Conservation (phyloP, 208 protist species). For the Wallacemonas sp. region DNA sequence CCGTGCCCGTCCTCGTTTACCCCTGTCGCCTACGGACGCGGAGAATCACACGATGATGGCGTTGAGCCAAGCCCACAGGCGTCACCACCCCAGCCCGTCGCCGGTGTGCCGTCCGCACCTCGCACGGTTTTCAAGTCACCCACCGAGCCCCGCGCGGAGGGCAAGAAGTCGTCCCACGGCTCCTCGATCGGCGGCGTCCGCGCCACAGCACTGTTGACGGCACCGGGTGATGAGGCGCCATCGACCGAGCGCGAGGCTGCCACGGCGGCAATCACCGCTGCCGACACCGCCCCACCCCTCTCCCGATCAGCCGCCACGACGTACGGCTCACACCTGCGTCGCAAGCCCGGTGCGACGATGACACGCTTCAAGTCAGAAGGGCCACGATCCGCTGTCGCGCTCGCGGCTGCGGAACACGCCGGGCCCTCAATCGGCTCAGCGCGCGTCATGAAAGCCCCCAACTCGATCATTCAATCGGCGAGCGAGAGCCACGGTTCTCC, state of each 20-base stretch:
- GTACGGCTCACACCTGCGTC: not conserved
- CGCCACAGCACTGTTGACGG: too few relatives aligned
- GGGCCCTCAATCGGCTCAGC: not conserved
- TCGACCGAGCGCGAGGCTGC: not conserved
- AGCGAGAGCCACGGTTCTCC: constrained; percentile 3
- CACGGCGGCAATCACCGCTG: not conserved
- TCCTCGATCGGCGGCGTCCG: too few relatives aligned
- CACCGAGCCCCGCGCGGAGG: too few relatives aligned
- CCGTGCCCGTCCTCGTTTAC: too few relatives aligned
- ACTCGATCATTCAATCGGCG: constrained; percentile 10
- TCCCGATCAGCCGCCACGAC: not conserved
- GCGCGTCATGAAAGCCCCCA: constrained; percentile 1
- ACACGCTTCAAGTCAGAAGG: not conserved
- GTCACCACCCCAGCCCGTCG: too few relatives aligned
- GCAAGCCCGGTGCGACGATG: not conserved
- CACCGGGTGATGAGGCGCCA: not conserved
- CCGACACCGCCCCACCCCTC: not conserved
- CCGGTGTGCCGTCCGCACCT: too few relatives aligned
- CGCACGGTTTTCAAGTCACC: too few relatives aligned
- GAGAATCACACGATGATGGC: too few relatives aligned
- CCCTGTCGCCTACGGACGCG: too few relatives aligned
- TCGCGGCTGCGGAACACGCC: not conserved
- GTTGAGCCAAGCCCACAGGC: too few relatives aligned
- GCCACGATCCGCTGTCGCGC: not conserved
- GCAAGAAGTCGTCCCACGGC: too few relatives aligned